These are phyloP conservation scores for Epichloe aotearoae DNA, from an alignment of 2,329 filamentous ascomycete species.

Conservation along the genomic window DNA sequence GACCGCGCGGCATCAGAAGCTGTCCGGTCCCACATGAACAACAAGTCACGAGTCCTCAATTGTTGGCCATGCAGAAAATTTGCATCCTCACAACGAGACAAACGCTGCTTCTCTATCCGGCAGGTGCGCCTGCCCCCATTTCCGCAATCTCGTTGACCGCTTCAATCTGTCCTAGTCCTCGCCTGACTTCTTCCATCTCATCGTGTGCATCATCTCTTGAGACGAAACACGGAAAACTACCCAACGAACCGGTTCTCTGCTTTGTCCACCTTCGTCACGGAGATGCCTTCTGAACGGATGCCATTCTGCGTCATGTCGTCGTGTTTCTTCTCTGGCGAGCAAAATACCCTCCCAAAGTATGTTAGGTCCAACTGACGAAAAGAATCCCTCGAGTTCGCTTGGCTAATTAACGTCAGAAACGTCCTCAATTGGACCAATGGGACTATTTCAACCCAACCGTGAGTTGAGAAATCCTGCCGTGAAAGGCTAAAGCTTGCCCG, in stretches of 20 bases:
- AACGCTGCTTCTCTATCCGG: not conserved
- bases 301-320: not conserved
- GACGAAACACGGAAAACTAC: not conserved
- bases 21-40: too few species aligned
- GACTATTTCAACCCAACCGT: not conserved
- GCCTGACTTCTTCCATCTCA: not conserved
- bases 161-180: not conserved
- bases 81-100: too few species aligned
- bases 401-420: not conserved
- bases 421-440: not conserved
- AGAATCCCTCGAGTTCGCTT: too few species aligned
- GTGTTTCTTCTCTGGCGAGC: too few species aligned
- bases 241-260: not conserved
- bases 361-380: not conserved
- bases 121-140: conserved; percentile 1
- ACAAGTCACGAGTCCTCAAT: too few species aligned
- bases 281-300: not conserved
- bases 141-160: not conserved
- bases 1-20: too few species aligned
- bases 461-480: not conserved
- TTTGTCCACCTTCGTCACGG: not conserved
- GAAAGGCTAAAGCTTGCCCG: not conserved
- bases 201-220: not conserved
- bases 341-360: too few species aligned
- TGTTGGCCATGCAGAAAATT: too few species aligned